Conservation (phyloP, 257 asterid genomes). For the Lycium ferocissimum region DNA sequence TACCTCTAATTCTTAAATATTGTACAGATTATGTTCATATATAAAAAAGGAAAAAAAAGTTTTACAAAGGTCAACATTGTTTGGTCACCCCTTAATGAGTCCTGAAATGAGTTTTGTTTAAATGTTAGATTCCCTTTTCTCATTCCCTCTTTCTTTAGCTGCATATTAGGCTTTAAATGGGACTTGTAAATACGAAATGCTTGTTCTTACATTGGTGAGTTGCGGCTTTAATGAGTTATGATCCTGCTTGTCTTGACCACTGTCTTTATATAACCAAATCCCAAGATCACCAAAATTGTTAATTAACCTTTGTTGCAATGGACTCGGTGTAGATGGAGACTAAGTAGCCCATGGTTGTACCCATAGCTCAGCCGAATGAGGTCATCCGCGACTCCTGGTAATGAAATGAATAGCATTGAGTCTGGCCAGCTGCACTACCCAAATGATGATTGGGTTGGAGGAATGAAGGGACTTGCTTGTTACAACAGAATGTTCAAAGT, state of each 20-base stretch:
- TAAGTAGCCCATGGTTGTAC: constrained; percentile 24
- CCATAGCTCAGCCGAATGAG: constrained; percentile 11
- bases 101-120: background rate
- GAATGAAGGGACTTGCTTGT: constrained; percentile 32
- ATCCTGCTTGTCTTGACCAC: background rate
- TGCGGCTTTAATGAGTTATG: background rate
- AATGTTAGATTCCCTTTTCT: background rate
- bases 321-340: constrained; percentile 49
- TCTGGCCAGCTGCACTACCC: constrained; percentile 13
- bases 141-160: background rate
- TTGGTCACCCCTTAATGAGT: background rate
- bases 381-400: background rate
- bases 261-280: background rate
- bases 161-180: constrained; percentile 22
- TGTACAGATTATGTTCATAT: background rate
- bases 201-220: constrained; percentile 17
- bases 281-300: background rate
- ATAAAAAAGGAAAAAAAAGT: background rate
- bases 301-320: constrained; percentile 19
- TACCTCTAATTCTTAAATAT: background rate
- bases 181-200: constrained; percentile 4
- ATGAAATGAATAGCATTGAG: constrained; percentile 5
- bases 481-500: constrained; percentile 10
- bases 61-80: background rate
- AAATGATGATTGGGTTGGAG: constrained; percentile 29